Percentiles rank a stretch among this genome's conserved stretches.
Conservation (phyloP, 768 basidiomycete species). For the Psilocybe cubensis region DNA sequence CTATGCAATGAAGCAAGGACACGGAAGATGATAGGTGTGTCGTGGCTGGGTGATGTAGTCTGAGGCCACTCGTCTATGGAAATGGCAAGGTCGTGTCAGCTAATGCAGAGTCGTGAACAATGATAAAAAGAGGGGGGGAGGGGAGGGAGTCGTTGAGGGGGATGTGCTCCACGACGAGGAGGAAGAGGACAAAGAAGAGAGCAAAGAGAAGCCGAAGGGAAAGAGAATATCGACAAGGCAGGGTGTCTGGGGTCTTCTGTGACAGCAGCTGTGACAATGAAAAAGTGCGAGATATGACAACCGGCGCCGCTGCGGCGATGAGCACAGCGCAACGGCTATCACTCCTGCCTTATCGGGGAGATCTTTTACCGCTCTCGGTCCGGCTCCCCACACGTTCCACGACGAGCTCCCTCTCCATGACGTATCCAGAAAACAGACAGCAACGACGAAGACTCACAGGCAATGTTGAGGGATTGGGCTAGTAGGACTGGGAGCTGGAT, state of each 20-base stretch:
- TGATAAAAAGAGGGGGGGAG: constrained; percentile 26
- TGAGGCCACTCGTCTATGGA: constrained; percentile 25
- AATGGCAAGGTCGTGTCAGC: constrained; percentile 43
- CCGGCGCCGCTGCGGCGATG: constrained; percentile 32
- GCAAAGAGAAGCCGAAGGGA: constrained; percentile 31
- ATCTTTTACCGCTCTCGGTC: constrained; percentile 29
- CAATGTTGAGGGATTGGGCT: constrained; percentile 2
- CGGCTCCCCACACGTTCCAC: constrained; percentile 42
- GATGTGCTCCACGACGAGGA: constrained; percentile 45
- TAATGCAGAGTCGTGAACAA: constrained; percentile 44
- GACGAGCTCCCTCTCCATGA: constrained; percentile 34
- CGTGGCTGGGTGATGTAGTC: constrained; percentile 12
- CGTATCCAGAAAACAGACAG: constrained; percentile 19
- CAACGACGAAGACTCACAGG: constrained; percentile 20
- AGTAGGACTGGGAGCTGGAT: constrained; percentile 5
- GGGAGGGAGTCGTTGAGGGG: constrained; percentile 35
- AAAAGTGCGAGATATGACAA: constrained; percentile 12
- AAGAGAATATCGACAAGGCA: constrained; percentile 27
- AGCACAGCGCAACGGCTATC: constrained; percentile 12
- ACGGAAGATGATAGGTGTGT: constrained; percentile 19
- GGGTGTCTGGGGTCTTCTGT: constrained; percentile 21
- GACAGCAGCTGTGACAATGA: constrained; percentile 14
- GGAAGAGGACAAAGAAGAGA: constrained; percentile 27
- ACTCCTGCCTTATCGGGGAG: constrained; percentile 24
- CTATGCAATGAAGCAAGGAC: constrained; percentile 19